A percentile compares a stretch with the other conserved stretches of the same genome.
phyloP scores from a whole-genome alignment of 805 yeast genomes.

The Priceomyces carsonii region DNA sequence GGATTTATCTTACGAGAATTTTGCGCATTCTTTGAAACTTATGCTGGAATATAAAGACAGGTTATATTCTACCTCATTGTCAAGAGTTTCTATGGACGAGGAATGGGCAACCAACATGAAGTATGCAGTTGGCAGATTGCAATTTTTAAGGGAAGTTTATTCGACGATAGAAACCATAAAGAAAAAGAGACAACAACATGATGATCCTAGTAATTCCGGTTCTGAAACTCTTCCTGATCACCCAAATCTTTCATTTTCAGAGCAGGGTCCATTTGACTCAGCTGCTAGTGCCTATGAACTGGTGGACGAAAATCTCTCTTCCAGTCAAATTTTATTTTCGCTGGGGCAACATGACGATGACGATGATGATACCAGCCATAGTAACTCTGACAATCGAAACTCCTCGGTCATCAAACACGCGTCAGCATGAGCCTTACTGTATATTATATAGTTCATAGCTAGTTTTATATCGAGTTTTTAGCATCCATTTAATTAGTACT shows the following conservation, averaged over 20 bases:
- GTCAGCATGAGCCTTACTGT: no score
- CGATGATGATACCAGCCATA: constrained; percentile 15
- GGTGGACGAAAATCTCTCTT: constrained; percentile 10
- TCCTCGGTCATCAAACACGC: no score
- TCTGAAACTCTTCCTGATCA: neutral
- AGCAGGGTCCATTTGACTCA: constrained; percentile 1
- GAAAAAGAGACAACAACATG: neutral
- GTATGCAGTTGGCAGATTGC: constrained; percentile 26
- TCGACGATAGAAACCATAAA: constrained; percentile 23
- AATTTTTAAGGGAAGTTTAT: constrained; percentile 28
- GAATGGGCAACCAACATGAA: constrained; percentile 26
- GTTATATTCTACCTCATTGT: neutral
- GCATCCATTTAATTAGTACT: no score
- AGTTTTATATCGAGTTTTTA: no score
- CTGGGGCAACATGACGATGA: constrained; percentile 15
- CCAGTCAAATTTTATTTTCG: constrained; percentile 8
- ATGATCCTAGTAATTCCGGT: neutral
- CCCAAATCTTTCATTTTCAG: neutral
- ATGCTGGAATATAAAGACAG: neutral
- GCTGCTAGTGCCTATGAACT: constrained; percentile 8
- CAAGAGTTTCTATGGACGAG: constrained; percentile 11
- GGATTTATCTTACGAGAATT: neutral
- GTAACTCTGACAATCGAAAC: constrained; percentile 8
- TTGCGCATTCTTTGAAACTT: neutral
- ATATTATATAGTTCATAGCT: no score